Evolutionary conservation across 2,329 filamentous ascomycete species (phyloP).

Genomic region (Xylariaceae sp.): DNA sequence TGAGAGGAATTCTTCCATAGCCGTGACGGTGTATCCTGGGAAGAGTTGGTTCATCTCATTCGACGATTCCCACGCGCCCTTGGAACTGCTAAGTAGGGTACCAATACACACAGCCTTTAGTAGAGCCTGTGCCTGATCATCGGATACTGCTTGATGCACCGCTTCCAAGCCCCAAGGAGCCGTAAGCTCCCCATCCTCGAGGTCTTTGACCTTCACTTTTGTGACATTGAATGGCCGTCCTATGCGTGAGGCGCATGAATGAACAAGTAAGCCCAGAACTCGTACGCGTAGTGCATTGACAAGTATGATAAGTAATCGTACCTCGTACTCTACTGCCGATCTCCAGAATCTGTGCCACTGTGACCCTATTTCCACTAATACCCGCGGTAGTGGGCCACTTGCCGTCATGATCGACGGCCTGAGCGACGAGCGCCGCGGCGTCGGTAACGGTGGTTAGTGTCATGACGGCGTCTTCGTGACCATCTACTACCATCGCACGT

Average conservation of each 20-base stretch:
- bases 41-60: conserved; percentile 19
- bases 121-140: conserved; percentile 34
- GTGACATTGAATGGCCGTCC: conserved; percentile 40
- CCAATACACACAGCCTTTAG: conserved; percentile 39
- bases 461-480: conserved; percentile 39
- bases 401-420: conserved; percentile 42
- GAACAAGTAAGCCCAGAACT: background rate
- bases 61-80: conserved; percentile 33
- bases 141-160: conserved; percentile 32
- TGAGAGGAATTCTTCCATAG: conserved; percentile 11
- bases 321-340: conserved; percentile 42
- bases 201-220: conserved; percentile 43
- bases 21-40: conserved; percentile 13
- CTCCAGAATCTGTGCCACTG: conserved; percentile 36
- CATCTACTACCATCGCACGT: conserved; percentile 42
- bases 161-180: conserved; percentile 39
- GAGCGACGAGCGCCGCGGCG: conserved; percentile 37
- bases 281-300: background rate
- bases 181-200: conserved; percentile 40
- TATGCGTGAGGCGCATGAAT: conserved; percentile 14
- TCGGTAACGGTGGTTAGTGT: conserved; percentile 45
- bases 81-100: conserved; percentile 39
- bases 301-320: conserved; percentile 19
- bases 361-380: conserved; percentile 38
- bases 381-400: conserved; percentile 42